phyloP scores from a whole-genome alignment of 2,329 filamentous ascomycete species.

The Colletotrichum gigasporum region DNA sequence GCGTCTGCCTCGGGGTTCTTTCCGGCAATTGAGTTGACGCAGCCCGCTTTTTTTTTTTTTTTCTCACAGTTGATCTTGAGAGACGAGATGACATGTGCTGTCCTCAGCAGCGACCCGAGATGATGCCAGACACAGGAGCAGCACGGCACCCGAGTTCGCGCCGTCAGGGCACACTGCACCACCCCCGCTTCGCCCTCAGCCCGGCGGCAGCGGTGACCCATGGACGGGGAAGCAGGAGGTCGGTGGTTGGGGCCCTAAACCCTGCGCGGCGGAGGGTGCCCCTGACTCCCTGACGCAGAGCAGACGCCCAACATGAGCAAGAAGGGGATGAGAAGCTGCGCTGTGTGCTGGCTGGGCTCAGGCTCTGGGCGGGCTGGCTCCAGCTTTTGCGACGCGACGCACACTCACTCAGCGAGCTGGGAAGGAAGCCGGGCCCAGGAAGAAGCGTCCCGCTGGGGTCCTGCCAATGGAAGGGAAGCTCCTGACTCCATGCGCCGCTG shows the following conservation, averaged over 20 bases:
- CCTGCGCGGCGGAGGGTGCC: conserved; percentile 13
- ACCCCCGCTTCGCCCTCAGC: conserved; percentile 7
- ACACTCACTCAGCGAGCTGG: too few species aligned
- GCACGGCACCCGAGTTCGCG: too few species aligned
- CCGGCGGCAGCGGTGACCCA: conserved; percentile 13
- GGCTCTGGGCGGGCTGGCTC: neutral
- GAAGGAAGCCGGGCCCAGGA: neutral
- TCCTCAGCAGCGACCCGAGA: neutral
- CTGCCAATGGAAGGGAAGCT: neutral
- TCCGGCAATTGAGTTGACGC: neutral
- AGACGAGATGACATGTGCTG: neutral
- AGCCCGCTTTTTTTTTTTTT: too few species aligned
- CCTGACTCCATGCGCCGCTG: neutral
- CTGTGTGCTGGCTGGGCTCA: neutral
- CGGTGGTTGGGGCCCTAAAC: conserved; percentile 18
- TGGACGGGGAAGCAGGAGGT: conserved; percentile 2
- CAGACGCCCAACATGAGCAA: neutral
- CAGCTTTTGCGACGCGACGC: too few species aligned
- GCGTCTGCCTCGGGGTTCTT: neutral
- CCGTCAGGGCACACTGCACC: too few species aligned
- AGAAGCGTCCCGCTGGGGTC: neutral
- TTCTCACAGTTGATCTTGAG: too few species aligned
- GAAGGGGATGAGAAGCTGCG: neutral
- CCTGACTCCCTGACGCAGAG: conserved; percentile 11
- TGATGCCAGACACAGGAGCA: too few species aligned